Percentiles rank a stretch among this genome's conserved stretches.
These are phyloP conservation scores for Comarum palustre DNA, from an alignment of 306 rosid genomes.

Conservation along the genomic window DNA sequence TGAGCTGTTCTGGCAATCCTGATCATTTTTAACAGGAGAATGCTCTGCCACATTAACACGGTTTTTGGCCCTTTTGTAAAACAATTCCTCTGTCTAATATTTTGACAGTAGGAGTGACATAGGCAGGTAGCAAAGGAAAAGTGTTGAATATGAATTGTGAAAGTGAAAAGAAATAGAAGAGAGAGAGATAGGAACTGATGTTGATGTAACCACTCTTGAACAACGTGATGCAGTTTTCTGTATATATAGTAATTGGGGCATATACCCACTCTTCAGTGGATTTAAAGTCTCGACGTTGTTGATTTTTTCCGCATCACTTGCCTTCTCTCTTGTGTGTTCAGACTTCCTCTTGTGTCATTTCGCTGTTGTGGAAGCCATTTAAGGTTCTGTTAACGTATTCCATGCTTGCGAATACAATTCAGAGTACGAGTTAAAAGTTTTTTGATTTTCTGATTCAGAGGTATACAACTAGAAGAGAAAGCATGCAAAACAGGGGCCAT, in stretches of 20 bases:
- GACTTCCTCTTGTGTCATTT: background rate
- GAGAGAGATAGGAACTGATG: slow-evolving; percentile 39
- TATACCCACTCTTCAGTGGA: slow-evolving; percentile 8
- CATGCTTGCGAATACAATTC: too few relatives aligned
- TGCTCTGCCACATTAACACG: slow-evolving; percentile 45
- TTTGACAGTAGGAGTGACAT: slow-evolving; percentile 58
- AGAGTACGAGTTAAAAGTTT: too few relatives aligned
- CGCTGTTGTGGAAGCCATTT: too few relatives aligned
- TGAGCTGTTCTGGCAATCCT: slow-evolving; percentile 98
- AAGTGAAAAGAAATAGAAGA: slow-evolving; percentile 28
- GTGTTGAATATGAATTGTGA: slow-evolving; percentile 31
- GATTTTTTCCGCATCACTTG: background rate
- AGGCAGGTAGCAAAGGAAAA: slow-evolving; percentile 44
- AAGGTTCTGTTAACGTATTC: too few relatives aligned
- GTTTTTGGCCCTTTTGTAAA: slow-evolving; percentile 16
- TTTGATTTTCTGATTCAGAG: too few relatives aligned
- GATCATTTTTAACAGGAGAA: slow-evolving; percentile 33
- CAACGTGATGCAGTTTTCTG: slow-evolving; percentile 37
- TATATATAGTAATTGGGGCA: slow-evolving; percentile 40
- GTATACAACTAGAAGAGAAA: too few relatives aligned
- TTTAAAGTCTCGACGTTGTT: background rate
- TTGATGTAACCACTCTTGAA: slow-evolving; percentile 47
- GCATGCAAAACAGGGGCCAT: too few relatives aligned
- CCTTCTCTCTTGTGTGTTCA: background rate
- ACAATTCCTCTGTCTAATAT: slow-evolving; percentile 23